phyloP scores from a whole-genome alignment of 768 basidiomycete species.

The Rhodotorula graminis region DNA sequence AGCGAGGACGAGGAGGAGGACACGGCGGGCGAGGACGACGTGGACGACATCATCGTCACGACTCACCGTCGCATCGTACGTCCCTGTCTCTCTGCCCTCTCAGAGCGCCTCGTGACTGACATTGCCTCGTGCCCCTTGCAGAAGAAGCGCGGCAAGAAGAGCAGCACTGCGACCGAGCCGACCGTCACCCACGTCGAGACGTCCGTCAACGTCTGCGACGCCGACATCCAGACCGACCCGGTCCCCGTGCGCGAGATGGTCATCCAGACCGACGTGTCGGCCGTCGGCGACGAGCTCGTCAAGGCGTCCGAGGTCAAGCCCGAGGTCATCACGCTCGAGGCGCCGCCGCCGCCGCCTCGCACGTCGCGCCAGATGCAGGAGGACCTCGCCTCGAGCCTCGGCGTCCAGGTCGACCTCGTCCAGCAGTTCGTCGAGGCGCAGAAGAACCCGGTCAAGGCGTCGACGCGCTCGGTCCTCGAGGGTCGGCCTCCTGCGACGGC shows the following conservation, averaged over 20 bases:
- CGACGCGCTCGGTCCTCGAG: neutral
- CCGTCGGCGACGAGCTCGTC: constrained; percentile 22
- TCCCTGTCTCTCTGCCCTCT: neutral
- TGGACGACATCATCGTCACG: constrained; percentile 37
- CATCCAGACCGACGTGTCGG: constrained; percentile 25
- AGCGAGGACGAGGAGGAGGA: constrained; percentile 2
- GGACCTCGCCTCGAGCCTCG: constrained; percentile 29
- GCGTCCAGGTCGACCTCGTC: constrained; percentile 17
- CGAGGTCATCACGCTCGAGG: neutral
- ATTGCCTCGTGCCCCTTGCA: too few relatives aligned
- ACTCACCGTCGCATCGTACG: constrained; percentile 33
- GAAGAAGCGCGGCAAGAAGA: constrained; percentile 34
- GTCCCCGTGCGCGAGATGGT: neutral
- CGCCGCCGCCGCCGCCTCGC: neutral
- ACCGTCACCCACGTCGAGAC: constrained; percentile 20
- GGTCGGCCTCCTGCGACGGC: neutral
- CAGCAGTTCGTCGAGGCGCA: constrained; percentile 20
- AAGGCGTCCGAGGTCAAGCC: constrained; percentile 12
- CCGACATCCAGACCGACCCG: constrained; percentile 23
- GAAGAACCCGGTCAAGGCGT: constrained; percentile 1
- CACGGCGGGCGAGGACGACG: constrained; percentile 20
- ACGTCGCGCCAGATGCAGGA: constrained; percentile 12
- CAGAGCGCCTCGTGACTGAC: too few relatives aligned
- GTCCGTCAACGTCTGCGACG: constrained; percentile 23
- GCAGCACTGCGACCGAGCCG: neutral